Evolutionary conservation across 2,329 filamentous ascomycete species (phyloP), one percentile per base, ranked within the genome.

Genomic region (Tolypocladium amazonense): DNA sequence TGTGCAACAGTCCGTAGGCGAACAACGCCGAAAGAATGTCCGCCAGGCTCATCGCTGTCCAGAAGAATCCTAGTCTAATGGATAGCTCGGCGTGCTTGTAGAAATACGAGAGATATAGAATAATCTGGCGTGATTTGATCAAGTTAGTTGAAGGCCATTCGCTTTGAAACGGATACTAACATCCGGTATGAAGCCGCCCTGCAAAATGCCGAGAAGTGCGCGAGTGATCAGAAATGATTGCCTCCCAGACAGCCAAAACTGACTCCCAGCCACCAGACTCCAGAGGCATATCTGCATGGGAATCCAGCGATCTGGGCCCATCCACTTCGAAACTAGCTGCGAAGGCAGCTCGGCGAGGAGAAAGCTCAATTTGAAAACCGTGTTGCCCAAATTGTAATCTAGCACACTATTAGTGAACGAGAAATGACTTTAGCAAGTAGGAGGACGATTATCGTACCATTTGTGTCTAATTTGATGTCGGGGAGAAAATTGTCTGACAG

Each of bases 71-170:
- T 23, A 92, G 73, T 1, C 89, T 81, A 14, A 81, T 79, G 0
- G 88, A 87, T 0, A 92, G 76, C 69, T 92, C 89, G 58, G 79
- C 79, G 0, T 83, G 83, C 54, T 84, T 91, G 74, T 91, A 92
- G 72, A 88, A 92, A 71, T 92, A 92, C 4, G 83, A 86, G 6
- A 90, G 76, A 71, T 87, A 91, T 0, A 88, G 74, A 11, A 61
- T 58, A 25, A 65, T 57, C 43, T 59, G 11, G 35, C 11, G 18
- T 7, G 18, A 9, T 33, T 15, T 33, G 27, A 20, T 27, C 20
- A 8, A 9, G 35, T 52, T 58, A 18, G 55, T 12, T 0, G 25
- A n/a, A n/a, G n/a, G n/a, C n/a, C n/a, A 69, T 53, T 39, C 65
- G 18, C 9, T 1, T 20, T 53, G 18, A 20, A 33, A 53, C 4